Percentiles rank a stretch among this genome's conserved stretches.
Conservation (phyloP, 2,329 filamentous ascomycete genomes). For the Aspergillus fijiensis region DNA sequence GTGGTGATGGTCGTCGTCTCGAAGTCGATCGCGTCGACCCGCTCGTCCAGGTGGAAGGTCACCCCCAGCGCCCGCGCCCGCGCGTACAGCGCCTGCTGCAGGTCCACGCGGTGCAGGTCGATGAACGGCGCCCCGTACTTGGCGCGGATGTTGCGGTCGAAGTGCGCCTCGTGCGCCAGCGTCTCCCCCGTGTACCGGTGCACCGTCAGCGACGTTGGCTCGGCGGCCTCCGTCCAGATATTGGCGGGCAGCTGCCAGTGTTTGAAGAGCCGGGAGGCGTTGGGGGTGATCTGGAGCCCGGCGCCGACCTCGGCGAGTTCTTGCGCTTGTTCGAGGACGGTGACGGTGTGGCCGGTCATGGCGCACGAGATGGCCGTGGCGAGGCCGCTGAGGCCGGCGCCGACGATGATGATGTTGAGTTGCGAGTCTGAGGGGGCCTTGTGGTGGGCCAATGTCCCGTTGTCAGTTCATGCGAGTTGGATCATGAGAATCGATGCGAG, state of each 20-base stretch:
- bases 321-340: constrained; percentile 32
- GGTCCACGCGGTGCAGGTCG: constrained; percentile 62
- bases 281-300: constrained; percentile 58
- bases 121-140: constrained; percentile 60
- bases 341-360: constrained; percentile 26
- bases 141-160: constrained; percentile 52
- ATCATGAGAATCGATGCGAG: no score
- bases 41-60: constrained; percentile 49
- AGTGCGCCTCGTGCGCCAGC: constrained; percentile 51
- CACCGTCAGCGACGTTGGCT: constrained; percentile 34
- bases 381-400: constrained; percentile 34
- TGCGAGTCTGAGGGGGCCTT: constrained; percentile 3
- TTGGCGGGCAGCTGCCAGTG: constrained; percentile 29
- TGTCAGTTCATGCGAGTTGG: no score
- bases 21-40: constrained; percentile 47
- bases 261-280: constrained; percentile 32
- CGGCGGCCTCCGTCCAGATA: constrained; percentile 31
- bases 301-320: constrained; percentile 56
- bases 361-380: constrained; percentile 31
- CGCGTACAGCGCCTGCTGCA: constrained; percentile 55
- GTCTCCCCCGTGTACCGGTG: constrained; percentile 35
- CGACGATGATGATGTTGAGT: constrained; percentile 30
- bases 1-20: constrained; percentile 31
- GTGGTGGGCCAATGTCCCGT: neutral
- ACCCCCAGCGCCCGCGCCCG: constrained; percentile 57